A percentile compares a stretch with the other conserved stretches of the same genome.
phyloP scores from a whole-genome alignment of 148 eudicot genomes.

The Hydrangea macrophylla region DNA sequence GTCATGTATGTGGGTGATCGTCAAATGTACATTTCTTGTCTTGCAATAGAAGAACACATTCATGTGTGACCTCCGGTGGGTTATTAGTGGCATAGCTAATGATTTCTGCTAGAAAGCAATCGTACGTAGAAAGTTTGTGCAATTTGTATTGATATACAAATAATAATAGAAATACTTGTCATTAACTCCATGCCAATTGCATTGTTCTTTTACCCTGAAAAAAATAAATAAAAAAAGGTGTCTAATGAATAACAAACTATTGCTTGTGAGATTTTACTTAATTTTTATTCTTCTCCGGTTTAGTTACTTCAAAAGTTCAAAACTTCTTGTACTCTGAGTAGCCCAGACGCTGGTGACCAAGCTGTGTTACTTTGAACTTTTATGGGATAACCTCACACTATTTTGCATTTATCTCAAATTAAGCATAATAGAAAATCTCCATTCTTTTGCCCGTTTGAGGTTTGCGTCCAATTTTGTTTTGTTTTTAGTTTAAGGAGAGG shows the following conservation, averaged over 20 bases:
- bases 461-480: not conserved
- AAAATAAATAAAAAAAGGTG: too few relatives aligned
- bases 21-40: constrained; percentile 5
- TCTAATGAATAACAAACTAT: too few relatives aligned
- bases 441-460: not conserved
- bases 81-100: too few relatives aligned
- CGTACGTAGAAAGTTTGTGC: too few relatives aligned
- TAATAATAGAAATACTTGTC: too few relatives aligned
- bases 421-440: not conserved
- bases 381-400: not conserved
- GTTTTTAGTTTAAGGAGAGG: not conserved
- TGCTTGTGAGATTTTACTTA: not conserved
- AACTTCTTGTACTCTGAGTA: not conserved
- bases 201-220: too few relatives aligned
- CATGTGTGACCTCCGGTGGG: too few relatives aligned
- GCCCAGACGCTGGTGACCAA: not conserved
- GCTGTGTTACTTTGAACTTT: not conserved
- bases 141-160: too few relatives aligned
- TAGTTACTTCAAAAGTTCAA: too few relatives aligned
- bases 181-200: not conserved
- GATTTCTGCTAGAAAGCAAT: too few relatives aligned
- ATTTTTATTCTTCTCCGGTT: not conserved
- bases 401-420: not conserved
- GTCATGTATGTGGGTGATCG: not conserved
- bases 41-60: constrained; percentile 1